phyloP scores from a whole-genome alignment of 192 early-diverging fungal genomes.

The Spinellus fusiger region DNA sequence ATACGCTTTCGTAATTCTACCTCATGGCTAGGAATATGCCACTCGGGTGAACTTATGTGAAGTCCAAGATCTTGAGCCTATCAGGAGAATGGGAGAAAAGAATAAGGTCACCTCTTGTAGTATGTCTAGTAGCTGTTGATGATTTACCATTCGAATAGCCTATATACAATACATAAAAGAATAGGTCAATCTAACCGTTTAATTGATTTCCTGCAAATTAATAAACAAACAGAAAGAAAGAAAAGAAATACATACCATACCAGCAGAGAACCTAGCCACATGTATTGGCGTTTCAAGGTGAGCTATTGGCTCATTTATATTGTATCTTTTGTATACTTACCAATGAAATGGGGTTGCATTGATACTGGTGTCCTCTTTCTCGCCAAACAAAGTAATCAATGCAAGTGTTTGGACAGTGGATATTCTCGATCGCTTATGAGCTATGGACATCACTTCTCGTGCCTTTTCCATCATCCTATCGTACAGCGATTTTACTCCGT shows the following conservation, averaged over 20 bases:
- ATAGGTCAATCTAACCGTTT: not conserved
- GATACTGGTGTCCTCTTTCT: slow-evolving; percentile 7
- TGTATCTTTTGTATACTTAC: slow-evolving; percentile 11
- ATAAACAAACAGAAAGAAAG: not conserved
- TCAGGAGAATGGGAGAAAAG: slow-evolving; percentile 9
- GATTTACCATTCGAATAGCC: slow-evolving; percentile 57
- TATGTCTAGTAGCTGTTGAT: not conserved
- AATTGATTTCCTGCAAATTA: not conserved
- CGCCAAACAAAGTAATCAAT: slow-evolving; percentile 52
- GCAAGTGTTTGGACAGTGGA: slow-evolving; percentile 60
- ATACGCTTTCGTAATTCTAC: slow-evolving; percentile 61
- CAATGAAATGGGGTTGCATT: too few relatives aligned
- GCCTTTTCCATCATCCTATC: slow-evolving; percentile 22
- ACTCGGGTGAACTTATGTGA: slow-evolving; percentile 53
- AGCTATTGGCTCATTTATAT: not conserved
- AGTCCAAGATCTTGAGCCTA: slow-evolving; percentile 73
- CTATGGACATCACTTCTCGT: slow-evolving; percentile 50
- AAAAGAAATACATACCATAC: not conserved
- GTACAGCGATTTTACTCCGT: not conserved
- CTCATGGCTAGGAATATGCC: slow-evolving; percentile 48
- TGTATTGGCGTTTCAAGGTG: not conserved
- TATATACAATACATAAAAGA: slow-evolving; percentile 48
- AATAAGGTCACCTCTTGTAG: not conserved
- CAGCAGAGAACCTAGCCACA: slow-evolving; percentile 2
- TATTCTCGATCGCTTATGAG: slow-evolving; percentile 48